A percentile compares a stretch with the other conserved stretches of the same genome.
Conservation (phyloP, 1,139 yeast genomes). For the Yamadazyma kanchanaburiensis region DNA sequence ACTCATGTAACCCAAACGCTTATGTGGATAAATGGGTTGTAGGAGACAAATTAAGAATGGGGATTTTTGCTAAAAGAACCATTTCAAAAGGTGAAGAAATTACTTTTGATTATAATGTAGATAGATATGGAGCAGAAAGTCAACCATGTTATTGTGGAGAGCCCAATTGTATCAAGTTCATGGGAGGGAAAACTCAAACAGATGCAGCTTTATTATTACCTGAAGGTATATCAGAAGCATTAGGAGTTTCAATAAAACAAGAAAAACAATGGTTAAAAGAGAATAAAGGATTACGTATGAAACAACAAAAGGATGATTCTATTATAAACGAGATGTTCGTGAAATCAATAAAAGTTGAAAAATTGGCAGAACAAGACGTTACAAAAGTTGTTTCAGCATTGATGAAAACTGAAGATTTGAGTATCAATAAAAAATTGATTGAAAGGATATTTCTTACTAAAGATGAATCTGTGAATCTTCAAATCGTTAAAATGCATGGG, state of each 20-base stretch:
- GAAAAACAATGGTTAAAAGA: slow-evolving; percentile 65
- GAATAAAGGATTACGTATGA: slow-evolving; percentile 44
- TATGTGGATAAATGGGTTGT: slow-evolving; percentile 98
- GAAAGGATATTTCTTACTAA: slow-evolving; percentile 60
- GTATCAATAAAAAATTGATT: slow-evolving; percentile 63
- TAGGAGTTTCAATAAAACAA: slow-evolving; percentile 65
- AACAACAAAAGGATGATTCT: slow-evolving; percentile 54
- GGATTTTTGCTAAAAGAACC: slow-evolving; percentile 80
- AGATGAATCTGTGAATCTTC: slow-evolving; percentile 52
- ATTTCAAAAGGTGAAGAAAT: slow-evolving; percentile 84
- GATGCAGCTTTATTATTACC: slow-evolving; percentile 84
- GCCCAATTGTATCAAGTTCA: slow-evolving; percentile 82
- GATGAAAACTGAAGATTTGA: slow-evolving; percentile 70
- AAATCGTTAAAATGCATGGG: slow-evolving; percentile 80
- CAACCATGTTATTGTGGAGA: slow-evolving; percentile 96
- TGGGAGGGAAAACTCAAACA: slow-evolving; percentile 97
- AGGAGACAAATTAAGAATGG: slow-evolving; percentile 87
- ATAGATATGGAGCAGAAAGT: slow-evolving; percentile 90
- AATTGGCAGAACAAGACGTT: slow-evolving; percentile 58
- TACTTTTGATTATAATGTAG: slow-evolving; percentile 94
- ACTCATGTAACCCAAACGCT: slow-evolving; percentile 92
- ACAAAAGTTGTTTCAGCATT: slow-evolving; percentile 80
- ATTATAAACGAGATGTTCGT: slow-evolving; percentile 65
- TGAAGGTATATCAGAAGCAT: slow-evolving; percentile 77
- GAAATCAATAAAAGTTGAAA: slow-evolving; percentile 51